phyloP scores from a whole-genome alignment of 2,329 filamentous ascomycete species.

The Truncatella angustata region DNA sequence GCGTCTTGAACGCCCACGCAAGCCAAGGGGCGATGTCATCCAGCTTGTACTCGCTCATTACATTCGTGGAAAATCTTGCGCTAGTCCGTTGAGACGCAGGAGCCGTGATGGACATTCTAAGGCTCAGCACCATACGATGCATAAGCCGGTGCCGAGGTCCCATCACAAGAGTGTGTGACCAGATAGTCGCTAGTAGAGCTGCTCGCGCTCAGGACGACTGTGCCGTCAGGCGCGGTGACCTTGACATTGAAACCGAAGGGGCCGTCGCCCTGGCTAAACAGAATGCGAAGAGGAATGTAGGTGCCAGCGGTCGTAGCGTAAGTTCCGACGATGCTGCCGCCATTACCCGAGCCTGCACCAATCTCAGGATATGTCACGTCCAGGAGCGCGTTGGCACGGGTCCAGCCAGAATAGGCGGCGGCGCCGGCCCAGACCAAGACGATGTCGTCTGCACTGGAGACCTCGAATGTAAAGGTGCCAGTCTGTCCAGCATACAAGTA shows the following conservation, averaged over 20 bases:
- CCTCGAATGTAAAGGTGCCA: not conserved
- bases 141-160: not conserved
- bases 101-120: no score
- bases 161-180: conserved; percentile 1
- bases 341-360: not conserved
- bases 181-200: not conserved
- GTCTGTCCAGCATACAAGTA: conserved; percentile 3
- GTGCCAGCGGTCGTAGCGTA: not conserved
- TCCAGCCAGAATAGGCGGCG: not conserved
- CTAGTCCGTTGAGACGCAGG: no score
- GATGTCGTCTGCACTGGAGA: not conserved
- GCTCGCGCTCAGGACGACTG: not conserved
- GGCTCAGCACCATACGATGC: not conserved
- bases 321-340: not conserved
- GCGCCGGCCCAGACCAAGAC: not conserved
- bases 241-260: not conserved
- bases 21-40: no score
- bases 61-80: no score
- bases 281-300: not conserved
- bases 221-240: conserved; percentile 2
- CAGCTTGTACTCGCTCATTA: no score
- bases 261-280: not conserved
- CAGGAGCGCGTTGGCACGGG: not conserved
- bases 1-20: no score
- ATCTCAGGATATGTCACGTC: not conserved